phyloP scores from a whole-genome alignment of 371 early-diverging fungal species.

The Neoconidiobolus thromboides region DNA sequence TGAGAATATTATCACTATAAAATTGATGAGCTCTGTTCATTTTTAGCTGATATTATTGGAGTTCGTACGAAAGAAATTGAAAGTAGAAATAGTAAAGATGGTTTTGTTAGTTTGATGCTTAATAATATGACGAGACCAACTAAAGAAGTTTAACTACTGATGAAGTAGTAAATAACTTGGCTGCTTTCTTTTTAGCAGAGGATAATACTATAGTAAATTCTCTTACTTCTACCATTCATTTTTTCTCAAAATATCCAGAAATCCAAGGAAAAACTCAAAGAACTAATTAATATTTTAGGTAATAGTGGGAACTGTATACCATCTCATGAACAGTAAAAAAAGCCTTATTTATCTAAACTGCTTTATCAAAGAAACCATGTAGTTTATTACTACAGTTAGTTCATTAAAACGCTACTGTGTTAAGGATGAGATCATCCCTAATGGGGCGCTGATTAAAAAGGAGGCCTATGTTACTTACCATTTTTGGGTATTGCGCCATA shows the following conservation, averaged over 20 bases:
- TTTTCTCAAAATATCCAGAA: neutral
- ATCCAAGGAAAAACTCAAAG: constrained; percentile 19
- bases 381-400: neutral
- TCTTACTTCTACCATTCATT: neutral
- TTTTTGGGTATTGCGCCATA: neutral
- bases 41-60: neutral
- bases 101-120: constrained; percentile 11
- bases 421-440: neutral
- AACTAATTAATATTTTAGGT: constrained; percentile 13
- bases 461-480: neutral
- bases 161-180: neutral
- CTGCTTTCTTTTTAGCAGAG: neutral
- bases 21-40: neutral
- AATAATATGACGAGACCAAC: constrained; percentile 4
- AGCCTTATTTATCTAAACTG: neutral
- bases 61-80: neutral
- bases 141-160: constrained; percentile 2
- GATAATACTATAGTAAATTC: constrained; percentile 5
- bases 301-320: neutral
- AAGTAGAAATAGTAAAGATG: neutral
- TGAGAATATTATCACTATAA: neutral
- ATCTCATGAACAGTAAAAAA: neutral
- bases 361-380: constrained; percentile 4
- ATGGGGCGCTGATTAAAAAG: neutral
- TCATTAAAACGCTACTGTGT: neutral